Percentiles rank a stretch among this genome's conserved stretches.
Evolutionary conservation across 2,329 filamentous ascomycete species (phyloP).

Genomic region (Claviceps maximensis): DNA sequence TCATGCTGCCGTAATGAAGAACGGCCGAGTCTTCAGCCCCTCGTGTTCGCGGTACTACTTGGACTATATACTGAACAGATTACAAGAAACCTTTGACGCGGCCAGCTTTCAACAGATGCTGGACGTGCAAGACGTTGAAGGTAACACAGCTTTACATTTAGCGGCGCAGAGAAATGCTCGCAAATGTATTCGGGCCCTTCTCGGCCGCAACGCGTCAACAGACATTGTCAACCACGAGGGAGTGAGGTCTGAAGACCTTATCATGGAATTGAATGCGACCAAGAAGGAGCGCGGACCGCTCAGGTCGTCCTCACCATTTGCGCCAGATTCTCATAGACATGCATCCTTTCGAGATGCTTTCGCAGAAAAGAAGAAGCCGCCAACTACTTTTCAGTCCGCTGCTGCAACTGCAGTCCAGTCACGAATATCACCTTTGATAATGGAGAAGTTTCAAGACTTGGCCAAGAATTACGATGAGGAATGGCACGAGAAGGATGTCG

Average conservation of each 20-base stretch:
- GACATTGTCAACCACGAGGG: constrained; percentile 73
- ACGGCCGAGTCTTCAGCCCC: constrained; percentile 68
- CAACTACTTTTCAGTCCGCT: constrained; percentile 40
- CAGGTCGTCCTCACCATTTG: constrained; percentile 63
- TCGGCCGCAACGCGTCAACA: constrained; percentile 68
- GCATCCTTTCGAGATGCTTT: constrained; percentile 40
- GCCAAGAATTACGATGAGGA: constrained; percentile 62
- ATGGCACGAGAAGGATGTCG: constrained; percentile 58
- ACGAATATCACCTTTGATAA: constrained; percentile 54
- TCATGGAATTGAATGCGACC: constrained; percentile 59
- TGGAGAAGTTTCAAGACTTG: constrained; percentile 60
- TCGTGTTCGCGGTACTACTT: constrained; percentile 87
- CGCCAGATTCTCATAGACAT: constrained; percentile 45
- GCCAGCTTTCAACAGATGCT: constrained; percentile 66
- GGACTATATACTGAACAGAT: constrained; percentile 76
- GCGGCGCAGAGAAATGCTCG: constrained; percentile 73
- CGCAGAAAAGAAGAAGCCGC: constrained; percentile 28
- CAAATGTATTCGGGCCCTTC: constrained; percentile 72
- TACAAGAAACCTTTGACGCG: constrained; percentile 64
- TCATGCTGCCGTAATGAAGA: constrained; percentile 81
- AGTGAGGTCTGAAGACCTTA: constrained; percentile 72
- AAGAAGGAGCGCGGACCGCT: constrained; percentile 55
- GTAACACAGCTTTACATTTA: constrained; percentile 71
- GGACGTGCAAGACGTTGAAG: constrained; percentile 70
- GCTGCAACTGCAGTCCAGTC: constrained; percentile 57